These are phyloP conservation scores for Fusarium luffae DNA, from an alignment of 2,329 filamentous ascomycete genomes.

Conservation along the genomic window DNA sequence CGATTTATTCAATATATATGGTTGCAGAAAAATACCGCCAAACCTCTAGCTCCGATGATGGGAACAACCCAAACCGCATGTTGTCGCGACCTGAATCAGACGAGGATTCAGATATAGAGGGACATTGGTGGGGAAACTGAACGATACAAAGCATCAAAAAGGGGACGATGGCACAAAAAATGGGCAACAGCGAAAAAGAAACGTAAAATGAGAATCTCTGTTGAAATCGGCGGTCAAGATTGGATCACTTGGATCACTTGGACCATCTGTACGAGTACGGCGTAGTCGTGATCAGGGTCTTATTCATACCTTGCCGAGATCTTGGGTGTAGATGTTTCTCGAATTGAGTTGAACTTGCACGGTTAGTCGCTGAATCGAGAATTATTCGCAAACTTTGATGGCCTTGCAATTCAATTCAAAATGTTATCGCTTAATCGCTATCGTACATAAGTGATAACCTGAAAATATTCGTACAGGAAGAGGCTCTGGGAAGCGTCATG, in stretches of 20 bases:
- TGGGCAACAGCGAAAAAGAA: neutral
- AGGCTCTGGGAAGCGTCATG: neutral
- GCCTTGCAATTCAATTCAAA: neutral
- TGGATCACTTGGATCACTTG: neutral
- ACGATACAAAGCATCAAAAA: neutral
- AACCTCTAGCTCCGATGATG: conserved; percentile 24
- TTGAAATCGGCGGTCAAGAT: conserved; percentile 20
- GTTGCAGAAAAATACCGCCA: conserved; percentile 1
- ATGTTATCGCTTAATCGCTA: neutral
- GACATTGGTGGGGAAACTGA: conserved; percentile 15
- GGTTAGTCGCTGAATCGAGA: neutral
- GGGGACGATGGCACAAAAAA: neutral
- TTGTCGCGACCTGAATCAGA: conserved; percentile 26
- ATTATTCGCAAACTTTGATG: neutral
- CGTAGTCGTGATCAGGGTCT: neutral
- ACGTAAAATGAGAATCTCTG: neutral
- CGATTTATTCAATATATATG: neutral
- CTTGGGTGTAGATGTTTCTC: neutral
- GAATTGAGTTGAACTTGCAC: neutral
- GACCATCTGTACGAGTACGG: conserved; percentile 1
- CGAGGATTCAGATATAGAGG: conserved; percentile 33
- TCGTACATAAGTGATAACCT: neutral
- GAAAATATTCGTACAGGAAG: neutral
- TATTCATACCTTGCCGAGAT: neutral
- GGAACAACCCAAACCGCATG: conserved; percentile 33